A percentile compares a stretch with the other conserved stretches of the same genome.
Evolutionary conservation across 176 grass and related monocot species (phyloP).

Genomic region (Rhynchospora pubera): DNA sequence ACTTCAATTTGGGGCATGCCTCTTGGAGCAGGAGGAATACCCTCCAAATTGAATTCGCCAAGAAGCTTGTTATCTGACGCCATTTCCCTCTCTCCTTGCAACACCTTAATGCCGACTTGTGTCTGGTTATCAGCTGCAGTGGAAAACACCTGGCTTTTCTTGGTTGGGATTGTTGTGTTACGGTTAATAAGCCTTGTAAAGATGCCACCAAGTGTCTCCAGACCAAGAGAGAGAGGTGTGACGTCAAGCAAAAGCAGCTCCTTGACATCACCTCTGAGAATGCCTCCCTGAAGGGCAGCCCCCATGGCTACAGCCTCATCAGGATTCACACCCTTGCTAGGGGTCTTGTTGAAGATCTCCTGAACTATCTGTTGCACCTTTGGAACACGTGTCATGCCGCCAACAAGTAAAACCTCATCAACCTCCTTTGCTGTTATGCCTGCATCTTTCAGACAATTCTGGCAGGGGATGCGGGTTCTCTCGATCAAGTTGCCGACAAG

Average conservation of each 20-base stretch:
- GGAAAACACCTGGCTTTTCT: constrained; percentile 95
- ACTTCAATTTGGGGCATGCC: constrained; percentile 91
- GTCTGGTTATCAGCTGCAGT: constrained; percentile 87
- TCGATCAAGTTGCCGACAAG: constrained; percentile 70
- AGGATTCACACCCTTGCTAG: constrained; percentile 97
- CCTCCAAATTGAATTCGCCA: constrained; percentile 90
- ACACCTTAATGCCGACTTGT: constrained; percentile 78
- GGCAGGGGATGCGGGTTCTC: constrained; percentile 71
- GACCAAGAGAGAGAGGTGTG: constrained; percentile 89
- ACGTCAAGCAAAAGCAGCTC: constrained; percentile 97
- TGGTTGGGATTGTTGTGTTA: constrained; percentile 96
- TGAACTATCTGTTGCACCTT: constrained; percentile 85
- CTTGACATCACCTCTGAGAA: constrained; percentile 95
- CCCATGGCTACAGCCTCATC: constrained; percentile 98
- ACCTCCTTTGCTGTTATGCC: constrained; percentile 81
- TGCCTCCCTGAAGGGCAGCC: constrained; percentile 79
- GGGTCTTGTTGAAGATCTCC: constrained; percentile 81
- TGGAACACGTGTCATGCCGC: constrained; percentile 97
- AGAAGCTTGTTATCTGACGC: constrained; percentile 85
- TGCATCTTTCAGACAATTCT: constrained; percentile 88
- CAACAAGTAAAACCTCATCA: constrained; percentile 88
- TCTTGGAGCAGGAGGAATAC: constrained; percentile 85
- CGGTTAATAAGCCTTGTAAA: constrained; percentile 91
- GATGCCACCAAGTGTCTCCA: constrained; percentile 94
- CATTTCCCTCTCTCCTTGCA: constrained; percentile 99